phyloP scores from a whole-genome alignment of 805 yeast species.

The Candida qinlingensis region DNA sequence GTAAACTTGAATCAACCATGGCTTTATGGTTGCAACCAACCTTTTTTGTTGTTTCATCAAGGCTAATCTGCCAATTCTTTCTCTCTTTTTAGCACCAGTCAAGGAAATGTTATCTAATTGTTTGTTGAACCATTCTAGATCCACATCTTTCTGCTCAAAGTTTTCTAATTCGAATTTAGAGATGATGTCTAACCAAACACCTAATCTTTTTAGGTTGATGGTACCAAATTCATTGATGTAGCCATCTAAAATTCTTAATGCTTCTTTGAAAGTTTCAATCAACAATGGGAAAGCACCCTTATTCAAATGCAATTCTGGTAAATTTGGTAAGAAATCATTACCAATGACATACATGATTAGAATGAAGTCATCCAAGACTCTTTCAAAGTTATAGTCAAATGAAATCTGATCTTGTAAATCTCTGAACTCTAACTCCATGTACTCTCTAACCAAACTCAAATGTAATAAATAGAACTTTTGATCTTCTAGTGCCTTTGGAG shows the following conservation, averaged over 20 bases:
- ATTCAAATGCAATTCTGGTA: constrained; percentile 89
- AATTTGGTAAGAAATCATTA: constrained; percentile 94
- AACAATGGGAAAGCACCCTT: constrained; percentile 96
- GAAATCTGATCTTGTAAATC: constrained; percentile 58
- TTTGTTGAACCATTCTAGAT: constrained; percentile 87
- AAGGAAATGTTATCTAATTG: constrained; percentile 75
- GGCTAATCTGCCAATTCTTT: constrained; percentile 57
- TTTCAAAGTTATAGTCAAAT: constrained; percentile 77
- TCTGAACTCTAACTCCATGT: constrained; percentile 77
- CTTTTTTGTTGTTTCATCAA: constrained; percentile 70
- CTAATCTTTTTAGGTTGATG: constrained; percentile 69
- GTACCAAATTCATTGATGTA: constrained; percentile 80
- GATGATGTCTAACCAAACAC: constrained; percentile 68
- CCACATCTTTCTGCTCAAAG: constrained; percentile 79
- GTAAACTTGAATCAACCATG: constrained; percentile 38
- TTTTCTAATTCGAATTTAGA: constrained; percentile 78
- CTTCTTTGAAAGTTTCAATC: constrained; percentile 80
- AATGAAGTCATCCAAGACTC: constrained; percentile 87
- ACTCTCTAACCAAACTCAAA: constrained; percentile 83
- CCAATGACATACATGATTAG: constrained; percentile 92
- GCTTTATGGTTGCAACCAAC: constrained; percentile 51
- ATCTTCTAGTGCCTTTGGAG: constrained; percentile 51
- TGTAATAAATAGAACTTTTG: constrained; percentile 83
- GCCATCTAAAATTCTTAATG: constrained; percentile 69
- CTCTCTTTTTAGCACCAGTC: constrained; percentile 65